phyloP scores from a whole-genome alignment of 306 rosid species.

The Comarum palustre region DNA sequence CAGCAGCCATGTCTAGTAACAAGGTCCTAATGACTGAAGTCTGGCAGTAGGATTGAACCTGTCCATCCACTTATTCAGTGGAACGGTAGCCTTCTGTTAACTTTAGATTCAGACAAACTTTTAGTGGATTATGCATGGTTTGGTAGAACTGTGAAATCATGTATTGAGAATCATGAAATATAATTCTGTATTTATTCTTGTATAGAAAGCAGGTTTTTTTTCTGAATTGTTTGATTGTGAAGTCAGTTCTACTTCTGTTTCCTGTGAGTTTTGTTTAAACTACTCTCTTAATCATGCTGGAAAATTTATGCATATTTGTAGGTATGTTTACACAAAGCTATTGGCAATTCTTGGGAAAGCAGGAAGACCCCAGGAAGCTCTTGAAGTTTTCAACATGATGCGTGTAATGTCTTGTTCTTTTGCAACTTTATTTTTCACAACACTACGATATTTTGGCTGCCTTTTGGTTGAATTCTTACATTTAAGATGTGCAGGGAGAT shows the following conservation, averaged over 20 bases:
- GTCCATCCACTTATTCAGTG: neutral
- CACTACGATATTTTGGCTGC: slow-evolving; percentile 20
- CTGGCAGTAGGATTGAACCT: neutral
- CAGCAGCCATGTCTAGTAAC: neutral
- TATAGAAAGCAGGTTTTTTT: neutral
- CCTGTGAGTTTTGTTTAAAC: neutral
- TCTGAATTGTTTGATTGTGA: neutral
- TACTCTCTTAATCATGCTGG: slow-evolving; percentile 2
- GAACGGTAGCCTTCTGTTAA: neutral
- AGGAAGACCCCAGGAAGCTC: slow-evolving; percentile 77
- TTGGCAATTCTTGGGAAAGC: slow-evolving; percentile 87
- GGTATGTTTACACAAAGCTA: slow-evolving; percentile 90
- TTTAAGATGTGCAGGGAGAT: slow-evolving; percentile 57
- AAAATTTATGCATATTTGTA: slow-evolving; percentile 36
- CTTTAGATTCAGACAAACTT: neutral
- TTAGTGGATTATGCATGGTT: neutral
- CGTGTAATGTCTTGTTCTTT: slow-evolving; percentile 55
- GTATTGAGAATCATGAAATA: neutral
- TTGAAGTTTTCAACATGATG: slow-evolving; percentile 67
- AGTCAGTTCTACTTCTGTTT: no score
- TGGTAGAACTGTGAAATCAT: neutral
- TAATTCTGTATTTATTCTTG: neutral
- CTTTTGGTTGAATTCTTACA: slow-evolving; percentile 30
- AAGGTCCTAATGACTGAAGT: neutral
- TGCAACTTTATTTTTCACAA: slow-evolving; percentile 18